Conservation (phyloP, 2,329 filamentous ascomycete species). For the Emergomyces orientalis region DNA sequence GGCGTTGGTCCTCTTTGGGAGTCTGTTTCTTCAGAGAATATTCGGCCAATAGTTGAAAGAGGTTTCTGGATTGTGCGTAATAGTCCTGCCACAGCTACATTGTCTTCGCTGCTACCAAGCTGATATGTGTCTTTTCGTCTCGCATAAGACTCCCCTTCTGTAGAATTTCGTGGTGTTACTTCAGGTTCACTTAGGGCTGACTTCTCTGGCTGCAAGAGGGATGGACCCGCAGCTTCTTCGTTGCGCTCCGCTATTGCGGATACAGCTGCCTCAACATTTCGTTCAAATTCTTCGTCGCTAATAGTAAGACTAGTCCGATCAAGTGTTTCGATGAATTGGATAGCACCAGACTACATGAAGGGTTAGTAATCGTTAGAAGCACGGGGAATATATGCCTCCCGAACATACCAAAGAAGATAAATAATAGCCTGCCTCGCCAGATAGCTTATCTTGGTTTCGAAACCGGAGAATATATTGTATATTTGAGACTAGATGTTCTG, state of each 20-base stretch:
- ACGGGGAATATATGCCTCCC: constrained; percentile 6
- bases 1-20: constrained; percentile 32
- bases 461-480: constrained; percentile 97
- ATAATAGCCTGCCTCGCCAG: constrained; percentile 97
- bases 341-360: constrained; percentile 52
- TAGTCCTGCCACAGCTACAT: constrained; percentile 71
- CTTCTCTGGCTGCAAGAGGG: constrained; percentile 36
- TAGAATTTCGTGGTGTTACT: constrained; percentile 50
- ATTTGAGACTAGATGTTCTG: constrained; percentile 91
- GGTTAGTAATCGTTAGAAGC: constrained; percentile 13
- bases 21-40: constrained; percentile 67
- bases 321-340: constrained; percentile 94
- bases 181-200: constrained; percentile 46
- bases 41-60: constrained; percentile 81
- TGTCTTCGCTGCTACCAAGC: constrained; percentile 54
- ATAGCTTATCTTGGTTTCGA: constrained; percentile 92
- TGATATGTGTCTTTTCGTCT: constrained; percentile 28
- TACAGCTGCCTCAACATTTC: constrained; percentile 91
- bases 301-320: constrained; percentile 91
- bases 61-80: constrained; percentile 86
- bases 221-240: constrained; percentile 44
- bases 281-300: constrained; percentile 88
- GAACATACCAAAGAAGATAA: constrained; percentile 71
- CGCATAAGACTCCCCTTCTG: constrained; percentile 49
- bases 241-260: constrained; percentile 92